Conservation (phyloP, 1,139 yeast species). For the Lodderomyces orthopsilosis region DNA sequence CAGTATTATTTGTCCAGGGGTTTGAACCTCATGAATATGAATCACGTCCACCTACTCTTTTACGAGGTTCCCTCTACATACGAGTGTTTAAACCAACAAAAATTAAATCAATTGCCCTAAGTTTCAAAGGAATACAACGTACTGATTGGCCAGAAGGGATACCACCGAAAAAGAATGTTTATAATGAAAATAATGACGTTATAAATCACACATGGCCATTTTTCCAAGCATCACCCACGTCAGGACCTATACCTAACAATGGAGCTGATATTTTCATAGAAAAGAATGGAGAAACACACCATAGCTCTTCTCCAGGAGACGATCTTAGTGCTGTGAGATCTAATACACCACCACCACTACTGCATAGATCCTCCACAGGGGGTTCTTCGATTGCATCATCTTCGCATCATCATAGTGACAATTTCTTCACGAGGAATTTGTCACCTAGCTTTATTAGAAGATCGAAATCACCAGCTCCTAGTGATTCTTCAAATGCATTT, state of each 20-base stretch:
- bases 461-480: conserved; percentile 34
- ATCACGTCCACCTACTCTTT: conserved; percentile 74
- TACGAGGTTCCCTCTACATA: conserved; percentile 78
- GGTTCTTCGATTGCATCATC: conserved; percentile 1
- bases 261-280: conserved; percentile 55
- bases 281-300: conserved; percentile 18
- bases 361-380: background rate
- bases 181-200: conserved; percentile 61
- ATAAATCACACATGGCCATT: conserved; percentile 92
- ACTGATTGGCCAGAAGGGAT: conserved; percentile 99
- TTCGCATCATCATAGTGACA: conserved; percentile 8
- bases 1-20: conserved; percentile 77
- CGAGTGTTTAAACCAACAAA: conserved; percentile 73
- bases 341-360: conserved; percentile 20
- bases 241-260: conserved; percentile 33
- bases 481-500: conserved; percentile 16
- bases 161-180: conserved; percentile 78
- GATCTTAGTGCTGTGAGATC: conserved; percentile 28
- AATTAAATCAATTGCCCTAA: conserved; percentile 63
- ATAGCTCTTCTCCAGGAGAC: conserved; percentile 28
- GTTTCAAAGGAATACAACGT: conserved; percentile 68
- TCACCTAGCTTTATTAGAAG: conserved; percentile 38
- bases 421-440: conserved; percentile 28
- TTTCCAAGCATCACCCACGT: conserved; percentile 36
- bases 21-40: conserved; percentile 63